Base-by-base conservation (phyloP, 257 asterid species). In the Henckelia pumila region DNA sequence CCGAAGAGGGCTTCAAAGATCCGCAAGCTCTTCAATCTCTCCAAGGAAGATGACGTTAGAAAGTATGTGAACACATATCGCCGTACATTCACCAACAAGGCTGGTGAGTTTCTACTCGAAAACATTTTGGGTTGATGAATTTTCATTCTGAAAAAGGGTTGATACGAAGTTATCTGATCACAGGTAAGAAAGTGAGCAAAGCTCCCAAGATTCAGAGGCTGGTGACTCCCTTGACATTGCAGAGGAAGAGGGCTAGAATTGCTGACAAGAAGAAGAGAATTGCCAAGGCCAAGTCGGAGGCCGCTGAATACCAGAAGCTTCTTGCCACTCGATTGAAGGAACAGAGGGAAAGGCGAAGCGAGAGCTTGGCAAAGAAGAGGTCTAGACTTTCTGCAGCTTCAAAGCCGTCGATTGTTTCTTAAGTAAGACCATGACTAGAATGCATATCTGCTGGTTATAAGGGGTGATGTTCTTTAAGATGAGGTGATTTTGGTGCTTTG, bases 1-100 rank as follows among this genome's bases (percentile, higher is more conserved):
- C 95, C 95, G 3, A 88, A 88, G 82, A 85, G 95, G 80, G 95
- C 95, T 47, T 85, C 92, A 1, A 88, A 88, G 79, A 88, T 88
- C 69, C 80, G 95, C 66, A 88, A 88, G 83, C 90, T 88, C 37
- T 85, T 88, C 68, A 88, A 85, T 78, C 85, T 88, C 20, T 78
- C 85, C 20, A 88, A 88, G 83, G 92, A 88, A 4, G 95, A 88
- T 70, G 95, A 88, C 73, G 95, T 88, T 2, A 70, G 93, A 75
- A 88, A 88, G 76, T 88, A 88, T 4, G 93, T 88, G 55, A 88
- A 88, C 84, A 88, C 95, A 5, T 88, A 85, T 76, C 84, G 95
- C 53, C 76, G 91, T 1, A 81, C 87, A 8, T 87, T 87, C 76
- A 87, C 86, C 22, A 83, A 73, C 62, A 87, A 87, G 60, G 9